Evolutionary conservation across 257 asterid genomes (phyloP).

Genomic region (Mentha longifolia): DNA sequence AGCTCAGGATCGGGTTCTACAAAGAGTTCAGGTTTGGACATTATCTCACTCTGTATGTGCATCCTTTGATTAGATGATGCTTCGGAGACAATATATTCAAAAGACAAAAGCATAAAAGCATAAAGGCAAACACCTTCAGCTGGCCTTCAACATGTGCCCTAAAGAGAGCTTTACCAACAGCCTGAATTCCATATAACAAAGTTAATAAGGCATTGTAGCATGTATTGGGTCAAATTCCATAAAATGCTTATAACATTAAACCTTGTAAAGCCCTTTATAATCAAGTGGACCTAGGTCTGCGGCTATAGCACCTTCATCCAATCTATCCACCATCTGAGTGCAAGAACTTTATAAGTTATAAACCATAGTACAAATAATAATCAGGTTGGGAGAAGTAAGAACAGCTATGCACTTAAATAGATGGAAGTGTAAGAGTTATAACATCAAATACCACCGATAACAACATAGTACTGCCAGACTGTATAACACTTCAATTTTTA

Average conservation of each 20-base stretch:
- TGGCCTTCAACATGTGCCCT: slow-evolving; percentile 98
- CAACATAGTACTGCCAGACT: background rate
- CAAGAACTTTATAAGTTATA: slow-evolving; percentile 17
- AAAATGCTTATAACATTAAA: slow-evolving; percentile 35
- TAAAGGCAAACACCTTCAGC: slow-evolving; percentile 62
- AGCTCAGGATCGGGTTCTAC: slow-evolving; percentile 96
- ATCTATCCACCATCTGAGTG: slow-evolving; percentile 85
- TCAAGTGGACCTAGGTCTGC: slow-evolving; percentile 75
- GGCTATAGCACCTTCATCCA: slow-evolving; percentile 73
- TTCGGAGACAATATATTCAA: slow-evolving; percentile 30
- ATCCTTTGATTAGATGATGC: slow-evolving; percentile 38
- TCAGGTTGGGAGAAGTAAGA: slow-evolving; percentile 5
- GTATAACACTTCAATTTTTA: slow-evolving; percentile 6
- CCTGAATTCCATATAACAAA: slow-evolving; percentile 52
- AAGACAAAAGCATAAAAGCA: slow-evolving; percentile 27
- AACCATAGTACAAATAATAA: slow-evolving; percentile 6
- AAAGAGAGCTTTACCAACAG: slow-evolving; percentile 94
- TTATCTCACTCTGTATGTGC: slow-evolving; percentile 71
- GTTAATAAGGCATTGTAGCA: slow-evolving; percentile 32
- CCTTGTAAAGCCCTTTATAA: slow-evolving; percentile 94
- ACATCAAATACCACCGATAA: slow-evolving; percentile 21
- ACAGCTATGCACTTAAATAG: slow-evolving; percentile 13
- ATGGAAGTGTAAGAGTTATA: slow-evolving; percentile 25
- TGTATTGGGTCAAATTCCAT: slow-evolving; percentile 29
- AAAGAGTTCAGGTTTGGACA: slow-evolving; percentile 90